A percentile compares a stretch with the other conserved stretches of the same genome.
These are phyloP conservation scores for Quercus suber DNA, from an alignment of 306 rosid genomes.

Conservation along the genomic window DNA sequence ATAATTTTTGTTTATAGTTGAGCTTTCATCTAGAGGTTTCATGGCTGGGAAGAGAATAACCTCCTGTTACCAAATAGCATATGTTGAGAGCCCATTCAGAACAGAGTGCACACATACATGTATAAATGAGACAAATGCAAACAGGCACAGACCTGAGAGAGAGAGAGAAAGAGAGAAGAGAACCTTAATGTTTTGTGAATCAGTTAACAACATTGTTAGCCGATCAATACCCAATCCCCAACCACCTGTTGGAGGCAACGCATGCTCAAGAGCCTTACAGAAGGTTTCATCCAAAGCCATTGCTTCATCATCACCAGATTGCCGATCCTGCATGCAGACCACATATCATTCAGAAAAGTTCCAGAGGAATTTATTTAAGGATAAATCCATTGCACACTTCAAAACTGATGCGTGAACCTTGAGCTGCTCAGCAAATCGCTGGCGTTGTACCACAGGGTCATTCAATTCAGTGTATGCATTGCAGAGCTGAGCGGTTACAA, in stretches of 20 bases:
- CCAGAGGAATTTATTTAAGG: background rate
- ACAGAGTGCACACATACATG: background rate
- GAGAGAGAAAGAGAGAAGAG: background rate
- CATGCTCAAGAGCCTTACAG: slow-evolving; percentile 83
- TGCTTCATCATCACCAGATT: slow-evolving; percentile 94
- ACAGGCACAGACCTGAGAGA: background rate
- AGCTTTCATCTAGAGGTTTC: background rate
- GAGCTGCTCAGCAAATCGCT: slow-evolving; percentile 85
- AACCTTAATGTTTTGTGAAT: slow-evolving; percentile 91
- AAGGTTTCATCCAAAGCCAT: slow-evolving; percentile 90
- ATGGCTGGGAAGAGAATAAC: slow-evolving; percentile 80
- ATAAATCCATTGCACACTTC: background rate
- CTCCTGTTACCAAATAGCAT: slow-evolving; percentile 52
- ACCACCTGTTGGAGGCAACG: slow-evolving; percentile 95
- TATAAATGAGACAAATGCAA: too few species aligned
- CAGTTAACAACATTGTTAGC: slow-evolving; percentile 73
- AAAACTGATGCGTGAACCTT: slow-evolving; percentile 48
- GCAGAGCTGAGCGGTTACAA: slow-evolving; percentile 53
- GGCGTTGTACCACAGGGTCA: slow-evolving; percentile 88
- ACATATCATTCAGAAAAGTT: background rate
- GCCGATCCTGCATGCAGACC: slow-evolving; percentile 62
- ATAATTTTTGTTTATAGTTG: too few species aligned
- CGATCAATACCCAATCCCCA: slow-evolving; percentile 98
- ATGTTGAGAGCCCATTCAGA: background rate
- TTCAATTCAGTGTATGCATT: slow-evolving; percentile 96